A percentile compares a stretch with the other conserved stretches of the same genome.
Evolutionary conservation across 2,329 filamentous ascomycete species (phyloP).

Genomic region (Cercospora sp.): DNA sequence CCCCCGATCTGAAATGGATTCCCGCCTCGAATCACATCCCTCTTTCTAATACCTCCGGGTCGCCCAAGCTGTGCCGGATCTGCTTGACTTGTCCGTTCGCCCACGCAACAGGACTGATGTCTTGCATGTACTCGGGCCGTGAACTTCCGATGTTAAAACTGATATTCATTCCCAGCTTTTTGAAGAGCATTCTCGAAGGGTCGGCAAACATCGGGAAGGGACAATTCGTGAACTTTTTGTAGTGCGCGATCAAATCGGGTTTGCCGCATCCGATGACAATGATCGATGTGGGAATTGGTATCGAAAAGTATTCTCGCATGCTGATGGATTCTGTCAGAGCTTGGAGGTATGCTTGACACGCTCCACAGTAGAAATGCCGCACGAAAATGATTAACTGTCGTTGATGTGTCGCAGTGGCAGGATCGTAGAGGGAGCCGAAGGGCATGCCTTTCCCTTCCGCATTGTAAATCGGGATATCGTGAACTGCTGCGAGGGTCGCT

Average conservation of each 20-base stretch:
- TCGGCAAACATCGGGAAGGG: conserved; percentile 44
- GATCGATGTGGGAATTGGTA: conserved; percentile 41
- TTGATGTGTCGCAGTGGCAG: conserved; percentile 43
- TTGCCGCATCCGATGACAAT: conserved; percentile 43
- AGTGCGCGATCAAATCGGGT: conserved; percentile 41
- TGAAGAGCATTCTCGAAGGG: conserved; percentile 39
- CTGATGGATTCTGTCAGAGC: conserved; percentile 39
- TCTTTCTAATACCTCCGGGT: conserved; percentile 36
- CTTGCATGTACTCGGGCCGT: conserved; percentile 43
- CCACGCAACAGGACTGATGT: conserved; percentile 38
- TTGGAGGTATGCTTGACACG: conserved; percentile 43
- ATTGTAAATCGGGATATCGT: conserved; percentile 57
- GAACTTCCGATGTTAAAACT: conserved; percentile 38
- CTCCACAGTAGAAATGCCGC: conserved; percentile 47
- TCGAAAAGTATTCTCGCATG: conserved; percentile 41
- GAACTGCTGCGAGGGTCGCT: conserved; percentile 36
- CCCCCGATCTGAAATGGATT: conserved; percentile 45
- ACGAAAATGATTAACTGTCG: conserved; percentile 45
- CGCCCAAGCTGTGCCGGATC: conserved; percentile 31
- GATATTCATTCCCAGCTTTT: conserved; percentile 40
- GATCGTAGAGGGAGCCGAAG: conserved; percentile 65
- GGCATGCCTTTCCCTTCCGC: conserved; percentile 59
- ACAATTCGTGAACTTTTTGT: conserved; percentile 40
- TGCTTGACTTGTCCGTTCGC: conserved; percentile 36
- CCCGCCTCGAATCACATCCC: conserved; percentile 40